Evolutionary conservation across 148 eudicot species (phyloP).

Genomic region (Rhododendron williamsianum): DNA sequence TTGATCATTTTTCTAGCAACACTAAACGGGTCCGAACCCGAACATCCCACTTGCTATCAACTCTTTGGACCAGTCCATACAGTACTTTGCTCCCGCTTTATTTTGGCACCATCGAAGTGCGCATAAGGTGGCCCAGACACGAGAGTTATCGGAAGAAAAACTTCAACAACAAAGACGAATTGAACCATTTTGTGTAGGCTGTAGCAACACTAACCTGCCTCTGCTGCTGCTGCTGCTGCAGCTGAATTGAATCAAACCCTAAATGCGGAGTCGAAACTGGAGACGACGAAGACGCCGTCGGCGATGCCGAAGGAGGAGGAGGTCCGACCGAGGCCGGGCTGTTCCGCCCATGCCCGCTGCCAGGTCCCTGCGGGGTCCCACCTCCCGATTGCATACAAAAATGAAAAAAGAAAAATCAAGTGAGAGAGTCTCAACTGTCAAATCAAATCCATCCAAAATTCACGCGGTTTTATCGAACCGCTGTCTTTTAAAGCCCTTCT

Average conservation of each 20-base stretch:
- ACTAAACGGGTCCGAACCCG: too few relatives aligned
- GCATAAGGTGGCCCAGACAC: too few relatives aligned
- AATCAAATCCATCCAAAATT: conserved; percentile 27
- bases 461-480: conserved; percentile 16
- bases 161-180: background rate
- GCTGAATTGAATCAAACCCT: conserved; percentile 69
- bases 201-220: conserved; percentile 44
- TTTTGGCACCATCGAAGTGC: too few relatives aligned
- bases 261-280: conserved; percentile 51
- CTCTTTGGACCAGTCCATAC: too few relatives aligned
- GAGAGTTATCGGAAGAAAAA: too few relatives aligned
- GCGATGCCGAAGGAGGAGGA: conserved; percentile 66
- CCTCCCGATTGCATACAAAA: conserved; percentile 76
- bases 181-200: background rate
- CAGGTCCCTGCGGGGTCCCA: conserved; percentile 56
- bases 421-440: background rate
- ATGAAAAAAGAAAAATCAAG: background rate
- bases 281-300: conserved; percentile 71
- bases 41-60: too few relatives aligned
- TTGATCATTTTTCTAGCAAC: background rate
- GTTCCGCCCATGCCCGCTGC: conserved; percentile 58
- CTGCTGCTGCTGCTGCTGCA: conserved; percentile 40
- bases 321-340: conserved; percentile 31
- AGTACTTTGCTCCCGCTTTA: too few relatives aligned
- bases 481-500: conserved; percentile 15